Evolutionary conservation across 2,329 filamentous ascomycete species (phyloP), one percentile per base, ranked within the genome.

Genomic region (Hypoxylon sp.): DNA sequence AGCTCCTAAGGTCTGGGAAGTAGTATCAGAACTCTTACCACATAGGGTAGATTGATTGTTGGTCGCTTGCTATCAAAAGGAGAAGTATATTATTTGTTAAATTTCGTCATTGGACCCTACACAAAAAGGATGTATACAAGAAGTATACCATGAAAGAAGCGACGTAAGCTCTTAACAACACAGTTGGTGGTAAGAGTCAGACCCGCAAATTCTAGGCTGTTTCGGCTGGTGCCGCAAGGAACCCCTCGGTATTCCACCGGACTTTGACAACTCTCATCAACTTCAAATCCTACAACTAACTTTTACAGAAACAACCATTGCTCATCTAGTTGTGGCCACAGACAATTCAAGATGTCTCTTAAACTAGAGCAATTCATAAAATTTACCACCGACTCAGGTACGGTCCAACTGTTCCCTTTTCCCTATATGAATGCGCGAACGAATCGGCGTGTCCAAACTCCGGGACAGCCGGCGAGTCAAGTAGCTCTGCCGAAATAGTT

Each of bases 331-430:
- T 8, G 37, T 31, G 30, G 48, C 20, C 3, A 40, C 31, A 40
- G 31, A 56, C 11, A 4, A 31, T 8, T 17, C 50, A 66, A 44
- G 27, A 78, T 77, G 76, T 67, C 72, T 44, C 61, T 57, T 25
- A 76, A 68, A 10, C 76, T 81, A 27, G 78, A 82, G 27, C 79
- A 80, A 35, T 78, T 82, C 67, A 79, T 85, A 53, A 79, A 79
- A 65, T 86, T 86, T 66, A 82, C 81, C 42, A 84, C 82, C 20
- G 84, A 86, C 66, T 80, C 82, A 27, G 80, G 85, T 86, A 79
- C 51, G 71, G 14, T 14, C n/a, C 35, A 31, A 50, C 27, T 30
- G 6, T 56, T 54, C 56, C 35, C 14, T 61, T 48, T 40, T 61
- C 10, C 22, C 11, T 46, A 8, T n/a, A 17, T 10, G n/a, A 42